Percentiles rank a stretch among this genome's conserved stretches.
Conservation (phyloP, 2,329 filamentous ascomycete genomes). For the Metarhizium anisopliae region DNA sequence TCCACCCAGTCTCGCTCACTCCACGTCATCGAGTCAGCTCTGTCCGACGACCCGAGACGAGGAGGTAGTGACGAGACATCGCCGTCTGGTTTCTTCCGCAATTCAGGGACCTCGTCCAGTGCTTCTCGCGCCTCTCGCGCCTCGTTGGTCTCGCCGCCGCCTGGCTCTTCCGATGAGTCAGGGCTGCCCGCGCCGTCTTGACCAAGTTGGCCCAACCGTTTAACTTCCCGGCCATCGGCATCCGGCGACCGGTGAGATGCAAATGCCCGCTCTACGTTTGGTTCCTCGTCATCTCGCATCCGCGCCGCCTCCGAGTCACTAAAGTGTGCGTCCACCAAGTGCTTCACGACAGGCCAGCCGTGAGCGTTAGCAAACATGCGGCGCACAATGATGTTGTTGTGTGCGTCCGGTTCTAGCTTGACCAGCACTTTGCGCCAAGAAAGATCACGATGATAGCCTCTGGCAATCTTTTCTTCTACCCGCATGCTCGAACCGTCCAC, state of each 20-base stretch:
- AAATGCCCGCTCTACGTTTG: constrained; percentile 60
- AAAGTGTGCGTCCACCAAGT: constrained; percentile 92
- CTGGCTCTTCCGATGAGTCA: constrained; percentile 3
- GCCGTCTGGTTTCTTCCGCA: constrained; percentile 24
- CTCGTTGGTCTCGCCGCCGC: constrained; percentile 5
- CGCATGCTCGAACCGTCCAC: constrained; percentile 64
- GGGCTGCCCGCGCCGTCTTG: constrained; percentile 19
- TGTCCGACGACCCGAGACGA: constrained; percentile 11
- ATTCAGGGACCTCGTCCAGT: constrained; percentile 35
- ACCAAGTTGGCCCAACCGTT: constrained; percentile 12
- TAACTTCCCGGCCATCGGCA: constrained; percentile 58
- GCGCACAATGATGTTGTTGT: constrained; percentile 96
- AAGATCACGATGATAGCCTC: constrained; percentile 84
- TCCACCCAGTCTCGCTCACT: constrained; percentile 57
- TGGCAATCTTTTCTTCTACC: constrained; percentile 95
- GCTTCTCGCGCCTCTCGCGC: constrained; percentile 25
- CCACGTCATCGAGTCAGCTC: constrained; percentile 52
- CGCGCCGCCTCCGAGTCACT: constrained; percentile 56
- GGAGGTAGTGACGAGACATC: constrained; percentile 12
- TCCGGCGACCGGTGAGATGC: constrained; percentile 46
- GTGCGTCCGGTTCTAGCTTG: constrained; percentile 88
- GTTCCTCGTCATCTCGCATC: constrained; percentile 58
- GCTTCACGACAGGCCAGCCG: constrained; percentile 94
- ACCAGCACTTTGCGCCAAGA: constrained; percentile 97
- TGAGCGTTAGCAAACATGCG: constrained; percentile 96